These are phyloP conservation scores for Marasmius oreades DNA, from an alignment of 1,284 basidiomycete species.

Conservation along the genomic window DNA sequence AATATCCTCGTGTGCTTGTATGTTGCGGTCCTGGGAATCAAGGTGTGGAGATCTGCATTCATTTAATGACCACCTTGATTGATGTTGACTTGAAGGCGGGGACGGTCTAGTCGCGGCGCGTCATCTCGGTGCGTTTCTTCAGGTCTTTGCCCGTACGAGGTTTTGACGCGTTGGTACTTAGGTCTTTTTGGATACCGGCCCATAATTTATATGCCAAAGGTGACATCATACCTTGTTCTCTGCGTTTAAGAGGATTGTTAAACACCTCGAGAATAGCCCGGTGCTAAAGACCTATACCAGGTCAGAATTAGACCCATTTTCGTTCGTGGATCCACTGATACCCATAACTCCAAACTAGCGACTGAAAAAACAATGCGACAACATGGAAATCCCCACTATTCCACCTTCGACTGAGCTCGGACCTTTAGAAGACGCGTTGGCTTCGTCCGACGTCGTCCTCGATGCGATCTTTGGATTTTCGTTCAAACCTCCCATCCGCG, in stretches of 20 bases:
- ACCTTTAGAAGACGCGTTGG: conserved; percentile 52
- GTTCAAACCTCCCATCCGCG: conserved; percentile 84
- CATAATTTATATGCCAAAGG: conserved; percentile 90
- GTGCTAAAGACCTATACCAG: conserved; percentile 86
- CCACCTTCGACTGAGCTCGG: conserved; percentile 45
- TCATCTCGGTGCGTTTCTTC: conserved; percentile 69
- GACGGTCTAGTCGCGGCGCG: conserved; percentile 96
- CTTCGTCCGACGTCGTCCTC: conserved; percentile 78
- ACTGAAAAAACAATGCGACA: conserved; percentile 83
- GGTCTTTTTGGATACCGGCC: conserved; percentile 88
- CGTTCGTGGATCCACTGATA: background rate
- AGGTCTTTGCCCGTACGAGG: background rate
- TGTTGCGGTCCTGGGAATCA: conserved; percentile 98
- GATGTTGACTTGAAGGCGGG: conserved; percentile 48
- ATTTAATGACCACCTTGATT: background rate
- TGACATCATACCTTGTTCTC: conserved; percentile 26
- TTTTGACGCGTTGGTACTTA: conserved; percentile 24
- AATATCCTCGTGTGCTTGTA: conserved; percentile 77
- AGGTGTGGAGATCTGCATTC: conserved; percentile 33
- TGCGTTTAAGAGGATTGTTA: no score
- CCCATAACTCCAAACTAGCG: conserved; percentile 41
- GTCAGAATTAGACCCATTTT: conserved; percentile 28
- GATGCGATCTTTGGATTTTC: conserved; percentile 99
- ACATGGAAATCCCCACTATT: conserved; percentile 77
- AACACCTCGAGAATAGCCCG: conserved; percentile 47